Conservation (phyloP, 169 alveolate genomes). For the Cryptosporidium ryanae region DNA sequence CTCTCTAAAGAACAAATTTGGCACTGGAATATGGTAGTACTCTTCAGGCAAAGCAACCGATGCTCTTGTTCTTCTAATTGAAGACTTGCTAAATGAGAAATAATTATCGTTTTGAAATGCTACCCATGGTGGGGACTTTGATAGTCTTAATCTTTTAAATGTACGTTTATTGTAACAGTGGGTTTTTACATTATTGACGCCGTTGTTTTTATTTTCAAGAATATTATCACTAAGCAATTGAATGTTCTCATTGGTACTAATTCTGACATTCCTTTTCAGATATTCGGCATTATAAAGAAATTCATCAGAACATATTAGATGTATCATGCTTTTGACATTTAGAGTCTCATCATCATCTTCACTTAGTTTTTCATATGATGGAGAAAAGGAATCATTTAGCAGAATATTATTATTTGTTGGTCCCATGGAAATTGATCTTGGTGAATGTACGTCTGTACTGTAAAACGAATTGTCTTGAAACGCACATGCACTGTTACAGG, state of each 20-base stretch:
- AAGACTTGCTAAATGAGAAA: conserved; percentile 26
- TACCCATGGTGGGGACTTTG: conserved; percentile 67
- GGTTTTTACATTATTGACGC: too few relatives aligned
- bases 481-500: too few relatives aligned
- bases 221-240: background rate
- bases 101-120: conserved; percentile 30
- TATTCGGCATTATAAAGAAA: conserved; percentile 31
- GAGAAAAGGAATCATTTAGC: conserved; percentile 8
- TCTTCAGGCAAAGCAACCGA: conserved; percentile 66
- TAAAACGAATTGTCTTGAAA: background rate
- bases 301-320: conserved; percentile 44
- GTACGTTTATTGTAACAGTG: background rate
- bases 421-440: conserved; percentile 13
- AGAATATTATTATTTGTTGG: background rate
- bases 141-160: conserved; percentile 11
- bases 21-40: conserved; percentile 54
- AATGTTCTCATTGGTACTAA: conserved; percentile 33
- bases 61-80: conserved; percentile 62
- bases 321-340: conserved; percentile 33
- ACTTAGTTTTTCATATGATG: background rate
- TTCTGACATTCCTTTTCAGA: conserved; percentile 19
- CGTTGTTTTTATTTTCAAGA: background rate
- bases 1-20: conserved; percentile 34
- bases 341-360: background rate
- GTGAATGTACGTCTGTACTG: conserved; percentile 55